Conservation (phyloP, 1,284 basidiomycete genomes). For the Boletellus deceptivus region DNA sequence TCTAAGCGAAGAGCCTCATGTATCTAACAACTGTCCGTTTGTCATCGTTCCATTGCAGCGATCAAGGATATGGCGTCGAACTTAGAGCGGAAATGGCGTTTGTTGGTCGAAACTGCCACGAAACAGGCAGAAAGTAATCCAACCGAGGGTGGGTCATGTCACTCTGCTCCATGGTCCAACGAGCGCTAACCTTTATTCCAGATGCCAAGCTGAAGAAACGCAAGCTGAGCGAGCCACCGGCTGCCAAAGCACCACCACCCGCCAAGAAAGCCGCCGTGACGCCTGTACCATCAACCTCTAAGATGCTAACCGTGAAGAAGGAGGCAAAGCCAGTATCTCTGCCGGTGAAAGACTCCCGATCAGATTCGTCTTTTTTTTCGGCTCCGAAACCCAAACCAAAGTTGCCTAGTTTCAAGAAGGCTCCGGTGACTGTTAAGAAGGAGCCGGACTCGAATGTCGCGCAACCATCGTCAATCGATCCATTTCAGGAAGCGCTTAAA, state of each 20-base stretch:
- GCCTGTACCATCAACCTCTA: constrained; percentile 35
- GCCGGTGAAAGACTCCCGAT: constrained; percentile 70
- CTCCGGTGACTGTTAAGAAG: constrained; percentile 49
- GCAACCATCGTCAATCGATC: constrained; percentile 71
- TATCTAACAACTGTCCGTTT: constrained; percentile 64
- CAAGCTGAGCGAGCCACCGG: constrained; percentile 51
- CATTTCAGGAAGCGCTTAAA: constrained; percentile 78
- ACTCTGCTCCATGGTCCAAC: constrained; percentile 34
- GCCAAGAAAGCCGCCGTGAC: constrained; percentile 62
- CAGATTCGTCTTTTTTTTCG: constrained; percentile 82
- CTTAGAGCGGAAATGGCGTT: constrained; percentile 77
- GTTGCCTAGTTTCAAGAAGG: constrained; percentile 79
- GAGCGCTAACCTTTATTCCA: constrained; percentile 33
- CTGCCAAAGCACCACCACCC: constrained; percentile 52
- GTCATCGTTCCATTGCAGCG: constrained; percentile 52
- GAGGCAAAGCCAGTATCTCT: constrained; percentile 41
- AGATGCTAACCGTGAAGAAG: constrained; percentile 39
- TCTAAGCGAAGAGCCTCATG: constrained; percentile 46
- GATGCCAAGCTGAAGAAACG: constrained; percentile 70
- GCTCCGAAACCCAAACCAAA: constrained; percentile 78
- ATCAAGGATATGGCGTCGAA: constrained; percentile 88
- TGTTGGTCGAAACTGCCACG: constrained; percentile 47
- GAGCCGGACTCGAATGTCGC: constrained; percentile 60
- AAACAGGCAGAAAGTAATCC: constrained; percentile 48
- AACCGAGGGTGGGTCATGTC: constrained; percentile 70